A percentile compares a stretch with the other conserved stretches of the same genome.
These are phyloP conservation scores for Calonectria ilicicola DNA, from an alignment of 2,329 filamentous ascomycete genomes.

Conservation along the genomic window DNA sequence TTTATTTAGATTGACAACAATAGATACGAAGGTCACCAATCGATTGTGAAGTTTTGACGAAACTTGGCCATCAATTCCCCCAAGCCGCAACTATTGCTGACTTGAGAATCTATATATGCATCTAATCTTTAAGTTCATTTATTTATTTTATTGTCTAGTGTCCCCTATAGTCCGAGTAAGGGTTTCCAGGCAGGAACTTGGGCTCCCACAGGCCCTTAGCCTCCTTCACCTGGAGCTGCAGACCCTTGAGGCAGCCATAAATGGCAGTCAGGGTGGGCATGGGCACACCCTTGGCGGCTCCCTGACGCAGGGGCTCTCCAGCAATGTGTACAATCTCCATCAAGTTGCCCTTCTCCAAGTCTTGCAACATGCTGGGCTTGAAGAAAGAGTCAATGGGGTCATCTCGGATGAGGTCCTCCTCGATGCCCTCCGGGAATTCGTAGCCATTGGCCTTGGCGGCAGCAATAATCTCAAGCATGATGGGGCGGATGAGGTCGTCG, in stretches of 20 bases:
- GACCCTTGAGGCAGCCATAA: constrained; percentile 59
- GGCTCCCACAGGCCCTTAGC: constrained; percentile 48
- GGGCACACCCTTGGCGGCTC: constrained; percentile 55
- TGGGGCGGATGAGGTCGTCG: constrained; percentile 61
- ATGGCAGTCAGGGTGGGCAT: constrained; percentile 62
- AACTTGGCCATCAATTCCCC: no score
- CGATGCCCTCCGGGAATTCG: constrained; percentile 54
- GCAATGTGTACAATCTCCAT: constrained; percentile 64
- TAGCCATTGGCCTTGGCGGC: constrained; percentile 58
- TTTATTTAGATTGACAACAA: not conserved
- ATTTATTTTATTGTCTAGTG: constrained; percentile 9
- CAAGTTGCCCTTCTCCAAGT: constrained; percentile 56
- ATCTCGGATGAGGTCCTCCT: constrained; percentile 62
- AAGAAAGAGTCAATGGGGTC: constrained; percentile 63
- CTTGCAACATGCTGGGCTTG: constrained; percentile 66
- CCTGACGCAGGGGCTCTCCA: constrained; percentile 64
- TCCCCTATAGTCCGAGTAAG: constrained; percentile 19
- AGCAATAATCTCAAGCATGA: constrained; percentile 65
- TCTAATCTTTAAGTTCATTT: not conserved
- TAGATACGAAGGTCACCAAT: not conserved
- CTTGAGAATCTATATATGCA: not conserved
- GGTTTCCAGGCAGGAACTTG: constrained; percentile 38
- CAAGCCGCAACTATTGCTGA: no score
- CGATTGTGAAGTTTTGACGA: not conserved
- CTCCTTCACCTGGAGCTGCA: constrained; percentile 63